Base-by-base conservation (phyloP, 2,329 filamentous ascomycete genomes). In the Fonsecaea multimorphosa region DNA sequence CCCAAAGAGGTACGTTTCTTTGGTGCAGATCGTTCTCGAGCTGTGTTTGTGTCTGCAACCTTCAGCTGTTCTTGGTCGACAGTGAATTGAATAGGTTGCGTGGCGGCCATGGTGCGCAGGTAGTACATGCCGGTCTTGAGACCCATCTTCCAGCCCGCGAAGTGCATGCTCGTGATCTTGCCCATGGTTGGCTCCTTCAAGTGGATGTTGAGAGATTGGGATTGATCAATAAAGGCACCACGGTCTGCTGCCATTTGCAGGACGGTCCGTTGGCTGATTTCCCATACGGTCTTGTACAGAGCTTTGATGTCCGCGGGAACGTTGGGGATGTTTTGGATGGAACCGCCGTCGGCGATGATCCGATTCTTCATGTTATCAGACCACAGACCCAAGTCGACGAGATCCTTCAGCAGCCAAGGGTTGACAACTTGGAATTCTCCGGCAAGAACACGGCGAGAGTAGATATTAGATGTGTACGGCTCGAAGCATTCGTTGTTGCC, bases 81-180 rank as follows among this genome's bases (percentile, higher is more conserved):
- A 3, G 95, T 99, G 84, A 99, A 99, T 81, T 99, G 95, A 72
- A 99, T 99, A 61, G 95, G 95, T 54, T 93, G 93, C 19, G 93
- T 93, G 38, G 95, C 95, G 70, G 95, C 95, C 88, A 96, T 95
- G 55, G 95, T 99, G 75, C 95, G 92, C 73, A 99, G 89, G 82
- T 99, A 99, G 89, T 99, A 99, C 95, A 99, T 98, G 84, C 95
- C 95, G 38, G 95, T 99, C 90, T 99, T 99, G 73, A 99, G 87
- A 76, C 95, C 95, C 72, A 98, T 89, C 86, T 98, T 99, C 95
- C 95, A 99, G 74, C 95, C 95, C 56, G 95, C 87, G 77, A 99
- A 99, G 84, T 99, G 95, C 95, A 99, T 99, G 79, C 91, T 95
- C 66, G 95, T 99, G 79, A 99, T 97, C 87, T 99, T 99, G 82